Evolutionary conservation across 139 green algal genomes (phyloP).

Genomic region (Edaphochlamys debaryana): DNA sequence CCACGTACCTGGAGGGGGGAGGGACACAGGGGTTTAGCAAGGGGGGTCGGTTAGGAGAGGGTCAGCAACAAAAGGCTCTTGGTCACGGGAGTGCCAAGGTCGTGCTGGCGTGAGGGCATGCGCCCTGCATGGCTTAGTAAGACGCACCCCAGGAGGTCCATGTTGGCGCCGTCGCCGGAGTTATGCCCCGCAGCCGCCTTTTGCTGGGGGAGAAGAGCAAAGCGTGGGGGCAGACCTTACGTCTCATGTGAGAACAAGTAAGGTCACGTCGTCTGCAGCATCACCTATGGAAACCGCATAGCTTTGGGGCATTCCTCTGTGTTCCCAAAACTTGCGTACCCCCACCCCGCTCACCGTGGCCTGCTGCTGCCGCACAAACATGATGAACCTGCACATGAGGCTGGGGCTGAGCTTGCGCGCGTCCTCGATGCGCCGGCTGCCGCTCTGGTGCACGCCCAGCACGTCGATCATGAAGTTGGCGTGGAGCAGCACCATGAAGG

Average conservation of each 20-base stretch:
- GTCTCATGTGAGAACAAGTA: too few species aligned
- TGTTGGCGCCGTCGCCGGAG: background rate
- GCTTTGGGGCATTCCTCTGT: too few species aligned
- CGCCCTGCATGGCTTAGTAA: too few species aligned
- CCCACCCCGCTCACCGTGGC: background rate
- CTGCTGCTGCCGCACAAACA: conserved; percentile 31
- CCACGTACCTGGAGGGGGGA: background rate
- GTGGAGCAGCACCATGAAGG: conserved; percentile 43
- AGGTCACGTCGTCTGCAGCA: too few species aligned
- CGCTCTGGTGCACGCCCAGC: background rate
- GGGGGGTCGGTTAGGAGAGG: too few species aligned
- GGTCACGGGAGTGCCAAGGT: too few species aligned
- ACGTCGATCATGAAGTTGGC: conserved; percentile 1
- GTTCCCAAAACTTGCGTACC: too few species aligned
- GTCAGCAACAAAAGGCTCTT: too few species aligned
- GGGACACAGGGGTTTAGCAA: too few species aligned
- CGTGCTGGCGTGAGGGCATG: too few species aligned
- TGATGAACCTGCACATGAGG: conserved; percentile 32
- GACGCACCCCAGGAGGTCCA: conserved; percentile 23
- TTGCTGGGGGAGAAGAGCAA: too few species aligned
- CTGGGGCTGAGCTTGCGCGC: conserved; percentile 19
- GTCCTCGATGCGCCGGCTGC: background rate
- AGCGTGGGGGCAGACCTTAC: background rate
- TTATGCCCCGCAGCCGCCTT: background rate
- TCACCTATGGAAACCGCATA: too few species aligned